phyloP scores from a whole-genome alignment of 768 basidiomycete species.

The Infundibulicybe gibba region DNA sequence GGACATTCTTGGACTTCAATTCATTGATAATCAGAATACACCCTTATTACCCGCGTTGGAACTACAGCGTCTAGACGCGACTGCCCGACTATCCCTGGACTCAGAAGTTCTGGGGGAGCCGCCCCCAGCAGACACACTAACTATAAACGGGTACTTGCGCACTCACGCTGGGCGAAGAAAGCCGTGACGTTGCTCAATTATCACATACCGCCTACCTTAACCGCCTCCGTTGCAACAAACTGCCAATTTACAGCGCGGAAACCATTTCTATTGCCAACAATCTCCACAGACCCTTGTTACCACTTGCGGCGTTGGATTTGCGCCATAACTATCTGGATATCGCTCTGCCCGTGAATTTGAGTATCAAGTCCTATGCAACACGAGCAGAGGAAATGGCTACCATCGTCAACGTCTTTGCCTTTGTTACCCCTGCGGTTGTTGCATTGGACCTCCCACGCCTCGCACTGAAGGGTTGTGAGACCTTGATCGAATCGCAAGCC shows the following conservation, averaged over 20 bases:
- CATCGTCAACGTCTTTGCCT: constrained; percentile 68
- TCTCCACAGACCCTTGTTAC: constrained; percentile 47
- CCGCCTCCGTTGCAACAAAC: constrained; percentile 54
- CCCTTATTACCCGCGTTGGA: constrained; percentile 52
- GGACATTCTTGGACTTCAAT: constrained; percentile 60
- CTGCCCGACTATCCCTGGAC: constrained; percentile 47
- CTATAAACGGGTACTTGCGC: constrained; percentile 66
- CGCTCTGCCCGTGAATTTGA: constrained; percentile 33
- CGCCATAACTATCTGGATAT: constrained; percentile 39
- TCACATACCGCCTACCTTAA: constrained; percentile 73
- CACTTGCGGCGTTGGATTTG: constrained; percentile 39
- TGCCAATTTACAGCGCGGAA: constrained; percentile 47
- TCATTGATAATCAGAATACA: constrained; percentile 52
- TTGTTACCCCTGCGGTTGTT: constrained; percentile 76
- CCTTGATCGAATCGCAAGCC: constrained; percentile 22
- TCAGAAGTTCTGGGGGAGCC: constrained; percentile 55
- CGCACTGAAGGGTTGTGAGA: constrained; percentile 44
- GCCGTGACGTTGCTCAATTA: constrained; percentile 59
- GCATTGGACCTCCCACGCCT: constrained; percentile 69
- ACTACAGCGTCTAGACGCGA: constrained; percentile 56
- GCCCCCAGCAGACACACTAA: constrained; percentile 72
- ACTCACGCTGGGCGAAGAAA: constrained; percentile 45
- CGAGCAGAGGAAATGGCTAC: constrained; percentile 53
- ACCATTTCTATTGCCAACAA: constrained; percentile 32
- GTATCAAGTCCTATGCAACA: constrained; percentile 61